Evolutionary conservation across 805 yeast species (phyloP).

Genomic region (Ogataea parapolymorpha): DNA sequence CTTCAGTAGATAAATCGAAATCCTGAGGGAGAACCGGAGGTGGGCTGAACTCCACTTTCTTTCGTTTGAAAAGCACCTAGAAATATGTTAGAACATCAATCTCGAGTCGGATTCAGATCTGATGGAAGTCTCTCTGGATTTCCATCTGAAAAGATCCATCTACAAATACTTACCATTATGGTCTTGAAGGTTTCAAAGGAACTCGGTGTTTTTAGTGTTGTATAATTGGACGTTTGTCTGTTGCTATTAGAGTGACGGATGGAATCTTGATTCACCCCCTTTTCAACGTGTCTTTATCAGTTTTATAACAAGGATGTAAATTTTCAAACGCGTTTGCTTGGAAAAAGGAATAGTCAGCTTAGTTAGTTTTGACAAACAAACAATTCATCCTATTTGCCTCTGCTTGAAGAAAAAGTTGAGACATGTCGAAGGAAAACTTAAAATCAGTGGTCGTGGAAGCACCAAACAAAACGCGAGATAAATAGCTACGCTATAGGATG

Average conservation of each 20-base stretch:
- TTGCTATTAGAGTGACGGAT: too few species aligned
- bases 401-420: conserved; percentile 14
- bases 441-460: conserved; percentile 8
- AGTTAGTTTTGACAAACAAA: conserved; percentile 7
- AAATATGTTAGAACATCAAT: conserved; percentile 2
- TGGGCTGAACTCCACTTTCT: conserved; percentile 57
- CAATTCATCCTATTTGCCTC: conserved; percentile 8
- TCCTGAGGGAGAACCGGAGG: conserved; percentile 58
- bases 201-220: too few species aligned
- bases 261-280: too few species aligned
- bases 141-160: neutral
- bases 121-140: too few species aligned
- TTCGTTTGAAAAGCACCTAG: conserved; percentile 75
- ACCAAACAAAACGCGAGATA: neutral
- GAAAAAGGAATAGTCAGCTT: neutral
- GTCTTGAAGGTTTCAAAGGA: too few species aligned
- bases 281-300: too few species aligned
- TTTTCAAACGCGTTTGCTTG: neutral
- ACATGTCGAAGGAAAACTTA: conserved; percentile 8
- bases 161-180: conserved; percentile 2
- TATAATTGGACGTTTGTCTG: too few species aligned
- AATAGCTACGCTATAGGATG: neutral
- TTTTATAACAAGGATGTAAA: too few species aligned
- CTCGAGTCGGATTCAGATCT: neutral
- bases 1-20: conserved; percentile 52